A percentile compares a stretch with the other conserved stretches of the same genome.
Evolutionary conservation across 2,329 filamentous ascomycete genomes (phyloP).

Genomic region (Sclerotinia sclerotiorum): DNA sequence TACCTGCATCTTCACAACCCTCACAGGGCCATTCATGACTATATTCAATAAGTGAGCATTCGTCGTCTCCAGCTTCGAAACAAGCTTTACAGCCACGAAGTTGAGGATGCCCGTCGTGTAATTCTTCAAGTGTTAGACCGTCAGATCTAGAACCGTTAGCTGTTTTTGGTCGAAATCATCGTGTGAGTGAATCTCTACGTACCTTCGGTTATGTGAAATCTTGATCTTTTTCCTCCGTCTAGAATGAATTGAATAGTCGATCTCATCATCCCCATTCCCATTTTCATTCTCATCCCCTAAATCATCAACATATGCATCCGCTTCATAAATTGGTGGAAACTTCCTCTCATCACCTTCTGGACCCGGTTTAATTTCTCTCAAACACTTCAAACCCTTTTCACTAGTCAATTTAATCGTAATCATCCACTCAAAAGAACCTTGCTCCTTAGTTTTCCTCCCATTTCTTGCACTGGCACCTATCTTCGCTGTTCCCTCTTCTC

Average conservation of each 20-base stretch:
- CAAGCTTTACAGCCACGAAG: constrained; percentile 36
- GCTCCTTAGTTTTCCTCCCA: constrained; percentile 18
- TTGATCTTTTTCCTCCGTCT: constrained; percentile 12
- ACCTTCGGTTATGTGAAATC: constrained; percentile 19
- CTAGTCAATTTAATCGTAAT: constrained; percentile 26
- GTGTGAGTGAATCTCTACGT: background rate
- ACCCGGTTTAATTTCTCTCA: background rate
- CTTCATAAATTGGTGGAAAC: constrained; percentile 3
- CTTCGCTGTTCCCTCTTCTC: background rate
- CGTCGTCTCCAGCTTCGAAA: constrained; percentile 31
- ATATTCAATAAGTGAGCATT: constrained; percentile 34
- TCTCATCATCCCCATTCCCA: background rate
- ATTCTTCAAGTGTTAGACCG: constrained; percentile 28
- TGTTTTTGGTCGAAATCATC: too few relatives aligned
- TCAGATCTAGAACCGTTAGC: constrained; percentile 30
- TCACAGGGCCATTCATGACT: constrained; percentile 33
- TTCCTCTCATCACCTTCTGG: constrained; percentile 3
- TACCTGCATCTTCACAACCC: constrained; percentile 31
- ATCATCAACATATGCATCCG: constrained; percentile 13
- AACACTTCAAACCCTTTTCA: constrained; percentile 1
- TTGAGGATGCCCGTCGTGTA: constrained; percentile 33
- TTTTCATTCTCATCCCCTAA: background rate
- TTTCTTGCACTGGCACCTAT: background rate
- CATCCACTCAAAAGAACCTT: constrained; percentile 19
- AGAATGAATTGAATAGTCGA: background rate